Percentiles rank a stretch among this genome's conserved stretches.
Evolutionary conservation across 2,329 filamentous ascomycete genomes (phyloP).

Genomic region (Cladosporium oxysporum): DNA sequence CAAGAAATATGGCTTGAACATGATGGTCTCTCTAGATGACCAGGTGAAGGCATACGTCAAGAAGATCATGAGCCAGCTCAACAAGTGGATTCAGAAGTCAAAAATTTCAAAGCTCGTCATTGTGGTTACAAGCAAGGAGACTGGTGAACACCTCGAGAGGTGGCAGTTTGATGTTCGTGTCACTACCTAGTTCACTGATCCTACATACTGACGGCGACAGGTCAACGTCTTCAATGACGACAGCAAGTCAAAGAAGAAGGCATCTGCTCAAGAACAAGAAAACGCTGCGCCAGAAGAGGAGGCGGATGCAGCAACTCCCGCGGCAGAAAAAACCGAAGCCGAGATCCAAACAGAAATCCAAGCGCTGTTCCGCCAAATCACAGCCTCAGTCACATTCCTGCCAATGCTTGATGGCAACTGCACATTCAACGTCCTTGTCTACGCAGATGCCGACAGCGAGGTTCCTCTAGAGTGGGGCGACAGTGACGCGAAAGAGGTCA

Average conservation of each 20-base stretch:
- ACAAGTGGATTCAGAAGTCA: constrained; percentile 95
- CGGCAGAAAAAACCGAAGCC: constrained; percentile 77
- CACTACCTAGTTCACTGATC: neutral
- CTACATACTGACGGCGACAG: constrained; percentile 18
- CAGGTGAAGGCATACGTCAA: constrained; percentile 99
- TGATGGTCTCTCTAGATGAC: constrained; percentile 95
- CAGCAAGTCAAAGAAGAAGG: constrained; percentile 44
- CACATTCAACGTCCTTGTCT: constrained; percentile 98
- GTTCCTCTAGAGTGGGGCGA: constrained; percentile 99
- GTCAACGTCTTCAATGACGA: constrained; percentile 40
- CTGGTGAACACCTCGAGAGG: constrained; percentile 89
- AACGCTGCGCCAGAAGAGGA: constrained; percentile 53
- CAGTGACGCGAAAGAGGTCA: constrained; percentile 95
- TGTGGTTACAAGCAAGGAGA: constrained; percentile 96
- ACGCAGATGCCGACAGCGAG: constrained; percentile 93
- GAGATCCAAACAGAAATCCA: constrained; percentile 97
- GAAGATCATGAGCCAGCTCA: constrained; percentile 97
- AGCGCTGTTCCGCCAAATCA: constrained; percentile 96
- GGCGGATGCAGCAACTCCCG: constrained; percentile 23
- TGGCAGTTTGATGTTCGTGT: constrained; percentile 90
- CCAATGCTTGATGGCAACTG: constrained; percentile 92
- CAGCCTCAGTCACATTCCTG: constrained; percentile 93
- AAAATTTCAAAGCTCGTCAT: constrained; percentile 98
- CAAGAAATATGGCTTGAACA: constrained; percentile 99
- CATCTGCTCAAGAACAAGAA: constrained; percentile 61